phyloP scores from a whole-genome alignment of 305 asterid genomes.

The Fraxinus angustifolia region DNA sequence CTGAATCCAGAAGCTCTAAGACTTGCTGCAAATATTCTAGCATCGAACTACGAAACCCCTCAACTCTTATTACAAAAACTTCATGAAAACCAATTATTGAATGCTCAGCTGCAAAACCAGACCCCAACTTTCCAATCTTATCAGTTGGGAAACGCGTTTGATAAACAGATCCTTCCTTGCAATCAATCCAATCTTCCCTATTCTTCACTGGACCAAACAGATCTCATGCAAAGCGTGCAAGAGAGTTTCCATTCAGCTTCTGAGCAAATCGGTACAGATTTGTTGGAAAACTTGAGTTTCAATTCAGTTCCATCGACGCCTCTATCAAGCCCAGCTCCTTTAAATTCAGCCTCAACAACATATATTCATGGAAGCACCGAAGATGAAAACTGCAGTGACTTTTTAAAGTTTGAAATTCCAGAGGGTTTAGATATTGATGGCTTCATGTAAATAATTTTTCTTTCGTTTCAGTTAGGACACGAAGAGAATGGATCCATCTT shows the following conservation, averaged over 20 bases:
- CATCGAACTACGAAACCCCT: constrained; percentile 37
- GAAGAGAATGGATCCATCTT: too few relatives aligned
- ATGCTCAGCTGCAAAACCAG: constrained; percentile 34
- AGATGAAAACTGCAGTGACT: constrained; percentile 52
- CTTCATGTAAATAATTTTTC: constrained; percentile 39
- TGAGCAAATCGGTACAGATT: constrained; percentile 32
- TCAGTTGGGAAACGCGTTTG: constrained; percentile 32
- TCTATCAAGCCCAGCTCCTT: constrained; percentile 38
- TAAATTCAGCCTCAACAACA: constrained; percentile 32
- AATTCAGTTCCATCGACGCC: constrained; percentile 55
- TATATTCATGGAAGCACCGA: constrained; percentile 38
- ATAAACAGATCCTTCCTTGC: constrained; percentile 34
- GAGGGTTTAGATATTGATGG: constrained; percentile 43
- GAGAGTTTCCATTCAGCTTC: constrained; percentile 19
- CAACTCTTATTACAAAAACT: constrained; percentile 33
- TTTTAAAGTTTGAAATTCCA: constrained; percentile 67
- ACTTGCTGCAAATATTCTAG: constrained; percentile 37
- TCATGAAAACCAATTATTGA: constrained; percentile 39
- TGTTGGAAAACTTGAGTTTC: constrained; percentile 34
- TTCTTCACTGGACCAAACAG: constrained; percentile 25
- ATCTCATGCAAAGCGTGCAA: constrained; percentile 20
- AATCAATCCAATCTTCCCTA: constrained; percentile 23
- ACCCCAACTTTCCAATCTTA: constrained; percentile 36
- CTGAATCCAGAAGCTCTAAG: constrained; percentile 51
- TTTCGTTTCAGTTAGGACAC: too few relatives aligned